These are phyloP conservation scores for Taphrina confusa DNA, from an alignment of 1,139 yeast species.

Conservation along the genomic window DNA sequence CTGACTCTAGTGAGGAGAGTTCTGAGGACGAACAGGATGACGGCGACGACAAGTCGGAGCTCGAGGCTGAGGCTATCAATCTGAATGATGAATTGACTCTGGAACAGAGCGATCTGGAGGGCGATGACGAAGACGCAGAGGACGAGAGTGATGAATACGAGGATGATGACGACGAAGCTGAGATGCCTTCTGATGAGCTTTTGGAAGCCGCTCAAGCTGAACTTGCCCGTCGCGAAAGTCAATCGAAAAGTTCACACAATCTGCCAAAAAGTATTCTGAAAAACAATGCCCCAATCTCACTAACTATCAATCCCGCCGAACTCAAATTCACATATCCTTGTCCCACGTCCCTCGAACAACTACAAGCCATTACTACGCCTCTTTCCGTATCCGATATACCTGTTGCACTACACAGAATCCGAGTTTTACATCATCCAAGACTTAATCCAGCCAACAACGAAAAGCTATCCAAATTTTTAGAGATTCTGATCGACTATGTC, in stretches of 20 bases:
- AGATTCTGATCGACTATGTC: slow-evolving; percentile 65
- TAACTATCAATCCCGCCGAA: slow-evolving; percentile 39
- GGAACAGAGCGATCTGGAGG: slow-evolving; percentile 44
- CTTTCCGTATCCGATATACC: slow-evolving; percentile 53
- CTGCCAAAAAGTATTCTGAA: slow-evolving; percentile 25
- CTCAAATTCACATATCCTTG: slow-evolving; percentile 48
- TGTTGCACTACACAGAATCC: slow-evolving; percentile 56
- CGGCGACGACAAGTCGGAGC: neutral
- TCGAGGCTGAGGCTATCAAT: slow-evolving; percentile 2
- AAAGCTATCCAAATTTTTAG: slow-evolving; percentile 64
- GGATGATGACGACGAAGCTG: slow-evolving; percentile 29
- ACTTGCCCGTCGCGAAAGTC: slow-evolving; percentile 22
- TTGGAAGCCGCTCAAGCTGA: slow-evolving; percentile 26
- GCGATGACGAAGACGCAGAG: slow-evolving; percentile 53
- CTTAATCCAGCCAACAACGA: slow-evolving; percentile 80
- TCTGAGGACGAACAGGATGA: slow-evolving; percentile 39
- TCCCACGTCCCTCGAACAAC: slow-evolving; percentile 62
- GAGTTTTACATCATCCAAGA: slow-evolving; percentile 70
- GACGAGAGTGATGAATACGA: slow-evolving; percentile 42
- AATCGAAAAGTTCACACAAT: neutral
- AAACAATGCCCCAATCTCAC: slow-evolving; percentile 7
- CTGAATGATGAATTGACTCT: slow-evolving; percentile 41
- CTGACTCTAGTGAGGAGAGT: slow-evolving; percentile 40
- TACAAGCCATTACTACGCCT: slow-evolving; percentile 49
- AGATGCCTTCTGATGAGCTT: slow-evolving; percentile 18